Conservation (phyloP, 78 protist genomes). For the Planoprotostelium fungivorum region DNA sequence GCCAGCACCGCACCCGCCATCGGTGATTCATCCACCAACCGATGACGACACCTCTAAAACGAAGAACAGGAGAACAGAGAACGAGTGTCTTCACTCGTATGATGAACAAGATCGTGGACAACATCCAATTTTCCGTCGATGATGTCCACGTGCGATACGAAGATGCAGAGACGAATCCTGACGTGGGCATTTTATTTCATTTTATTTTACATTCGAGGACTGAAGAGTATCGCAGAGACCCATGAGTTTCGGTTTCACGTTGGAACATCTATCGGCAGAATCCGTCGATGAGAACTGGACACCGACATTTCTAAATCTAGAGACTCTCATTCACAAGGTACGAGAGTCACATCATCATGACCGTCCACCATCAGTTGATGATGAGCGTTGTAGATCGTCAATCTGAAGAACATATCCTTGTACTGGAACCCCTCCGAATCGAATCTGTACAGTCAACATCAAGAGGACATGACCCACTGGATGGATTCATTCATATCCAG, state of each 20-base stretch:
- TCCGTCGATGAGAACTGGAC: conserved; percentile 52
- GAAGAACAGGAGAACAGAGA: not conserved
- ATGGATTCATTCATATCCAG: not conserved
- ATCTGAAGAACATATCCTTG: not conserved
- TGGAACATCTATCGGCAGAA: conserved; percentile 44
- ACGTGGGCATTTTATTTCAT: not conserved
- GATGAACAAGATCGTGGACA: conserved; percentile 61
- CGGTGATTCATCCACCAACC: not conserved
- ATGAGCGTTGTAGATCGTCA: not conserved
- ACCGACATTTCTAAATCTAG: conserved; percentile 32
- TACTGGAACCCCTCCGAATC: not conserved
- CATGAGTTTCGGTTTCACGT: conserved; percentile 51
- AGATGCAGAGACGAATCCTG: conserved; percentile 36
- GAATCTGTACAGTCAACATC: not conserved
- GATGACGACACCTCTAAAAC: not conserved
- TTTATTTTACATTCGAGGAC: not conserved
- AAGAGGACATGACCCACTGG: not conserved
- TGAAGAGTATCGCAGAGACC: conserved; percentile 14
- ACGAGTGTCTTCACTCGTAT: not conserved
- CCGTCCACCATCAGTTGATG: not conserved
- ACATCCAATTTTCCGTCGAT: conserved; percentile 41
- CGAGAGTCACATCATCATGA: not conserved
- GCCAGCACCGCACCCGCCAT: not conserved
- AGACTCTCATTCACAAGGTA: conserved; percentile 35
- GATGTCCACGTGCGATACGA: conserved; percentile 59